Percentiles rank a stretch among this genome's conserved stretches.
Evolutionary conservation across 2,329 filamentous ascomycete species (phyloP).

Genomic region (Catunica adiposa): DNA sequence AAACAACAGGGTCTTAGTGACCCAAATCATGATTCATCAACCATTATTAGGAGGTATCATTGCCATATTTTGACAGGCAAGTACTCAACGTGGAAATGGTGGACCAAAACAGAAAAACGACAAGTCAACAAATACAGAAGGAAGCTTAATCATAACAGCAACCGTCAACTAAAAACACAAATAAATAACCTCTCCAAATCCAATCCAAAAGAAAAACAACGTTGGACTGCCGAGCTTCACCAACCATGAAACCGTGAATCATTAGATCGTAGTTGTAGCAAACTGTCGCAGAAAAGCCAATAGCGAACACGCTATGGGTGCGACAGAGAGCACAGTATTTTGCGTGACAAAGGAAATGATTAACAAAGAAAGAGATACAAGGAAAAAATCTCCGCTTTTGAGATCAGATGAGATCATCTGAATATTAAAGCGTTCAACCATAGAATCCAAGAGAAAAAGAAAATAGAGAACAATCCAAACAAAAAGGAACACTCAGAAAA

Average conservation of each 20-base stretch:
- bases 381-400: neutral
- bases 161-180: neutral
- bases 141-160: constrained; percentile 1
- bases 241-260: neutral
- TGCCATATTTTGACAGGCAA: no score
- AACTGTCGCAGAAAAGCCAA: neutral
- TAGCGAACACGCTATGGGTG: neutral
- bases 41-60: no score
- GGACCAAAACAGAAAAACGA: neutral
- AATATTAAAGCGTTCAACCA: no score
- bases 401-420: no score
- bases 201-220: no score
- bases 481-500: neutral
- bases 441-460: neutral
- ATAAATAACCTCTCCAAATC: neutral
- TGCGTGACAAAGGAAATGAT: neutral
- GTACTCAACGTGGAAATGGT: neutral
- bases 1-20: no score
- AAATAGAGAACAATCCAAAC: no score
- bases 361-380: neutral
- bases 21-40: no score
- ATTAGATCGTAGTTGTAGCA: neutral
- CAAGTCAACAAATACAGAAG: neutral
- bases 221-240: neutral
- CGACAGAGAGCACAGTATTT: neutral